Evolutionary conservation across 176 grass and related monocot species (phyloP).

Genomic region (Eleusine coracana): DNA sequence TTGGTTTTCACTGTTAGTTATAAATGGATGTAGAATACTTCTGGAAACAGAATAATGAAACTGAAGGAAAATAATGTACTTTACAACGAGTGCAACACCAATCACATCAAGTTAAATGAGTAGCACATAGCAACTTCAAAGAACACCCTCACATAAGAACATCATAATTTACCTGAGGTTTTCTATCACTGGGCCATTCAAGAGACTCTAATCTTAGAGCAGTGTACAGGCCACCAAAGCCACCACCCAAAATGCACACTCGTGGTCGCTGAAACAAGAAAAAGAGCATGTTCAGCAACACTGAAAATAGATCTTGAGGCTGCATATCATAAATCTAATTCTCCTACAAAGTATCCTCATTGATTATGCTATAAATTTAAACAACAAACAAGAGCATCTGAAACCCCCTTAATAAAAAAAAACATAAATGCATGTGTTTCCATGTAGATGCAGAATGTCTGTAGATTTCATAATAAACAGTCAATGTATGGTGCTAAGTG

Average conservation of each 20-base stretch:
- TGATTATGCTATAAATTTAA: neutral
- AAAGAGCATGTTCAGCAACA: slow-evolving; percentile 14
- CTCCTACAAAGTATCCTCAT: neutral
- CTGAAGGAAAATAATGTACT: neutral
- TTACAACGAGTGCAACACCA: neutral
- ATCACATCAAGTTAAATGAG: neutral
- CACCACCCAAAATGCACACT: slow-evolving; percentile 92
- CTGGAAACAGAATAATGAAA: slow-evolving; percentile 2
- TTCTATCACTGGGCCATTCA: slow-evolving; percentile 84
- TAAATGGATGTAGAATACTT: neutral
- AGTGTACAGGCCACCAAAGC: slow-evolving; percentile 95
- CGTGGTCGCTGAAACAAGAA: slow-evolving; percentile 66
- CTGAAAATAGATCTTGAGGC: neutral
- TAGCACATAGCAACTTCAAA: neutral
- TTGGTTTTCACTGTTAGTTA: neutral
- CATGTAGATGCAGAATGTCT: neutral
- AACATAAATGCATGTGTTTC: neutral
- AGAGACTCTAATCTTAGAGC: slow-evolving; percentile 97
- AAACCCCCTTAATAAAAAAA: neutral
- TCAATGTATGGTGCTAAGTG: neutral
- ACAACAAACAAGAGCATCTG: neutral
- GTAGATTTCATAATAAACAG: neutral
- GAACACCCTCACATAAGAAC: neutral
- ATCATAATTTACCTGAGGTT: slow-evolving; percentile 73
- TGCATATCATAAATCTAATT: neutral